A percentile compares a stretch with the other conserved stretches of the same genome.
Conservation (phyloP, 352 stramenopile species). For the Phytophthora crassamura region DNA sequence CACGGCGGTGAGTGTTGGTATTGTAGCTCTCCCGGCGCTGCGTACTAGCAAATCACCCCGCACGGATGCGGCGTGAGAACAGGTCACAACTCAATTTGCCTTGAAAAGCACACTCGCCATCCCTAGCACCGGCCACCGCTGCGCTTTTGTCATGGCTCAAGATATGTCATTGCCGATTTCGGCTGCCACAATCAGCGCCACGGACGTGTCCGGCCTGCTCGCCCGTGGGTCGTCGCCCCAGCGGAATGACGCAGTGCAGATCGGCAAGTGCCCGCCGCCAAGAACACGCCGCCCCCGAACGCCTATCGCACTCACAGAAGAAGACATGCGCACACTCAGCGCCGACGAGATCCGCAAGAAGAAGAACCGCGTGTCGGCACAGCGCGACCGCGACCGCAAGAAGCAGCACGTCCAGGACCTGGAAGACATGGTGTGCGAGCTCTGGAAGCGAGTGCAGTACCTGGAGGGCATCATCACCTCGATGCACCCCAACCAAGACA, state of each 20-base stretch:
- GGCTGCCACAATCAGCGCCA: constrained; percentile 33
- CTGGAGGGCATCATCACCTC: constrained; percentile 54
- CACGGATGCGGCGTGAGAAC: background rate
- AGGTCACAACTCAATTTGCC: constrained; percentile 33
- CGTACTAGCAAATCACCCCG: constrained; percentile 13
- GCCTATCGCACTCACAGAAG: constrained; percentile 58
- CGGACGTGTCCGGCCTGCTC: constrained; percentile 36
- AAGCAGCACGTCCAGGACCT: constrained; percentile 66
- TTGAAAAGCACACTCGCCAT: constrained; percentile 12
- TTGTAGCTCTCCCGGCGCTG: background rate
- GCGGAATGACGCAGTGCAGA: constrained; percentile 25
- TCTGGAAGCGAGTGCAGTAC: constrained; percentile 68
- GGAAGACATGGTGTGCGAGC: constrained; percentile 60
- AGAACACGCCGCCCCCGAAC: constrained; percentile 45
- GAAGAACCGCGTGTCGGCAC: constrained; percentile 73
- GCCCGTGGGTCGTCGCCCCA: constrained; percentile 30
- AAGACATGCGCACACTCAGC: constrained; percentile 46
- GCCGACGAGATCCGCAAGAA: constrained; percentile 63
- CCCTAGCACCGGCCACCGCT: background rate
- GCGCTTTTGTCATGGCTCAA: constrained; percentile 25
- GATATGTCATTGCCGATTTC: constrained; percentile 23
- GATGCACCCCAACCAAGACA: constrained; percentile 42
- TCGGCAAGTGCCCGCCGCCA: constrained; percentile 39
- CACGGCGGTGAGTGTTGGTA: constrained; percentile 35
- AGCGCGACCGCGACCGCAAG: constrained; percentile 61